phyloP scores from a whole-genome alignment of 148 eudicot species.

The Spergularia bocconei region DNA sequence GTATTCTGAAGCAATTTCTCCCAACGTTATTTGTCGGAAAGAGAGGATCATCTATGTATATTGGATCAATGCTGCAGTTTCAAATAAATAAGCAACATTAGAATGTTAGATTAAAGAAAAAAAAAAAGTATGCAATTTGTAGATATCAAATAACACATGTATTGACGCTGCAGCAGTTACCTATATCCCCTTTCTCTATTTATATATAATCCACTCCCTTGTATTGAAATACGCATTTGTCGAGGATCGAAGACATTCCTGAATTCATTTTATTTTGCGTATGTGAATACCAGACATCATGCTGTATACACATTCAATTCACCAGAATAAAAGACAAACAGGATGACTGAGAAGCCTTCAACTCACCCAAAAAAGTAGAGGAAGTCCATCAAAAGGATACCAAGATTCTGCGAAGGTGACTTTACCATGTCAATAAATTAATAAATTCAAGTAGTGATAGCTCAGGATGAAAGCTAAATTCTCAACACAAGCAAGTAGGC shows the following conservation, averaged over 20 bases:
- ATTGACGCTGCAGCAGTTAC: conserved; percentile 30
- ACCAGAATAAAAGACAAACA: conserved; percentile 5
- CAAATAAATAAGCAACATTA: conserved; percentile 15
- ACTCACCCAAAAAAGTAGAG: conserved; percentile 96
- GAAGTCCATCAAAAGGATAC: conserved; percentile 94
- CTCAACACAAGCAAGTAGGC: neutral
- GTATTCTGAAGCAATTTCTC: conserved; percentile 93
- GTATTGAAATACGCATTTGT: conserved; percentile 91
- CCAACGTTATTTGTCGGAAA: conserved; percentile 92
- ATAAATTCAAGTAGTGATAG: neutral
- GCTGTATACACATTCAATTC: conserved; percentile 7
- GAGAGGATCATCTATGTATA: conserved; percentile 93
- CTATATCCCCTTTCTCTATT: conserved; percentile 90
- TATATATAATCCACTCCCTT: conserved; percentile 89
- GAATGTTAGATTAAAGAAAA: neutral
- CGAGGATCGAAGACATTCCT: conserved; percentile 99
- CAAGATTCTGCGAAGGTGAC: conserved; percentile 59
- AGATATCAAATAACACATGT: conserved; percentile 15
- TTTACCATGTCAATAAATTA: conserved; percentile 13
- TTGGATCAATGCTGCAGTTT: conserved; percentile 83
- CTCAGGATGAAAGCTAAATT: conserved; percentile 7
- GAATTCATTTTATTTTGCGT: conserved; percentile 25
- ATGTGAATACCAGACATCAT: conserved; percentile 9
- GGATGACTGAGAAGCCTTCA: neutral
- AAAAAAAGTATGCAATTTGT: conserved; percentile 5